Evolutionary conservation across 2,329 filamentous ascomycete genomes (phyloP).

Genomic region (Bipolaris cookei): DNA sequence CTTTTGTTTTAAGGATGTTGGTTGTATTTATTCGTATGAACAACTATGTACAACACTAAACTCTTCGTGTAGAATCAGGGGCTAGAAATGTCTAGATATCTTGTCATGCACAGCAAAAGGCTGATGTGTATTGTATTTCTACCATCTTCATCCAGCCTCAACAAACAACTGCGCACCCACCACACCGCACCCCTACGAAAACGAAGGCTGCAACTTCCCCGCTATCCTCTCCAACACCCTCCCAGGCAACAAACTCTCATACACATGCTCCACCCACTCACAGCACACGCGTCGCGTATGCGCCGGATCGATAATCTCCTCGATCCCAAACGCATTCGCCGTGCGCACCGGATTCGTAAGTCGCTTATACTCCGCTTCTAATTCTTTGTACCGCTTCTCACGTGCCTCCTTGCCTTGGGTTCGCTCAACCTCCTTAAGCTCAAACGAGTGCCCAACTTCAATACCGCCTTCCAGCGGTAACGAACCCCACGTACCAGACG

Average conservation of each 20-base stretch:
- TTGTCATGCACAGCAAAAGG: no score
- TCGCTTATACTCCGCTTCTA: constrained; percentile 65
- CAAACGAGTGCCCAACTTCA: constrained; percentile 67
- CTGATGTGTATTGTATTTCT: background rate
- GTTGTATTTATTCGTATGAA: no score
- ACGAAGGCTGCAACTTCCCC: constrained; percentile 46
- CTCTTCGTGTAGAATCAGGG: no score
- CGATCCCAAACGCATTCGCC: constrained; percentile 67
- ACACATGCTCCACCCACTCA: constrained; percentile 64
- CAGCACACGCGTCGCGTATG: constrained; percentile 62
- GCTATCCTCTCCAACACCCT: constrained; percentile 54
- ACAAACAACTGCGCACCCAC: background rate
- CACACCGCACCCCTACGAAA: constrained; percentile 23
- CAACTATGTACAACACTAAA: no score
- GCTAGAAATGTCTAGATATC: no score
- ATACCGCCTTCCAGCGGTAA: constrained; percentile 69
- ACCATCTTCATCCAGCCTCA: background rate
- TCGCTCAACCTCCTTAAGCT: constrained; percentile 62
- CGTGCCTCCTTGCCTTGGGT: constrained; percentile 57
- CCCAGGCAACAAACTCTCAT: constrained; percentile 59
- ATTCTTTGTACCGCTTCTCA: constrained; percentile 59
- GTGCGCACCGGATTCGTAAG: constrained; percentile 70
- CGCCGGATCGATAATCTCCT: constrained; percentile 70
- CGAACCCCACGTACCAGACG: constrained; percentile 67
- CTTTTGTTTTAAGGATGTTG: no score